Percentiles rank a stretch among this genome's conserved stretches.
Evolutionary conservation across 768 basidiomycete genomes (phyloP).

Genomic region (Amanita polypyramis): DNA sequence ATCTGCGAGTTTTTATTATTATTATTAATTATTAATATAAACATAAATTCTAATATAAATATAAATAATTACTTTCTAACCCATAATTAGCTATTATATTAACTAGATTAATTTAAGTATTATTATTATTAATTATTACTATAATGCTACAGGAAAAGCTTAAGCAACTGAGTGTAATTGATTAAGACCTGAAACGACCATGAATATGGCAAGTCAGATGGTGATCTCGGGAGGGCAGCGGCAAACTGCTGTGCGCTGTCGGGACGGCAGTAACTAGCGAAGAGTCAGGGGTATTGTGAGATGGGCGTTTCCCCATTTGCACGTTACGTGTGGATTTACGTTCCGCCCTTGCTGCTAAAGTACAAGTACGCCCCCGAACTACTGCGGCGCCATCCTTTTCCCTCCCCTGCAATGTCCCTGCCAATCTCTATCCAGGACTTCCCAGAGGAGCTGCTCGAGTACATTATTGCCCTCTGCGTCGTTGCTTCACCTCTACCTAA

Average conservation of each 20-base stretch:
- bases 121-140: no score
- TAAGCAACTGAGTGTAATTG: no score
- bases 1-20: no score
- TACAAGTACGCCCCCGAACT: conserved; percentile 6
- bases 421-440: conserved; percentile 13
- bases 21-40: no score
- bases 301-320: not conserved
- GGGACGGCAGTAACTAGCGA: not conserved
- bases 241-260: not conserved
- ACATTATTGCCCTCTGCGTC: conserved; percentile 20
- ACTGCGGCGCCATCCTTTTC: not conserved
- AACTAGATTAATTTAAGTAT: no score
- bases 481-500: conserved; percentile 16
- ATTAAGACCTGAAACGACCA: no score
- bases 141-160: no score
- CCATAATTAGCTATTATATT: no score
- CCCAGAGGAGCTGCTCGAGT: conserved; percentile 26
- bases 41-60: no score
- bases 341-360: not conserved
- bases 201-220: no score
- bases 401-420: not conserved
- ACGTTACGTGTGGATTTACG: conserved; percentile 4
- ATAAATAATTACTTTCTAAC: no score
- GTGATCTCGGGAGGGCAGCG: no score
- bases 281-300: not conserved